phyloP scores from a whole-genome alignment of 2,329 filamentous ascomycete genomes.

The Lecanicillium sp. region DNA sequence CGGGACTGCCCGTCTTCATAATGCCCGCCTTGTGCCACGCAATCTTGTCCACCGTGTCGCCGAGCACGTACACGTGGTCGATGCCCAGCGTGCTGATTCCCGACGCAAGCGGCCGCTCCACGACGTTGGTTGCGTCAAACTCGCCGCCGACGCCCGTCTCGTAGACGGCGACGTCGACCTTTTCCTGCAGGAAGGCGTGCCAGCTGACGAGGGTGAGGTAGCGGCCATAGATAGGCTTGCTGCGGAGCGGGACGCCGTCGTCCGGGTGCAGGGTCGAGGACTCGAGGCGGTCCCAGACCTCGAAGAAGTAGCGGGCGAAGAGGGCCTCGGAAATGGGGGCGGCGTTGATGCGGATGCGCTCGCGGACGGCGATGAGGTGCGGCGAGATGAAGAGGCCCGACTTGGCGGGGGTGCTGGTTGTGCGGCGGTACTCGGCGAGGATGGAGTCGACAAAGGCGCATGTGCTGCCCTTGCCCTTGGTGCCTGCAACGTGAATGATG shows the following conservation, averaged over 20 bases:
- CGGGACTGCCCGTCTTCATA: conserved; percentile 53
- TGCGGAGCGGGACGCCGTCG: conserved; percentile 26
- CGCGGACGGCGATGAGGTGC: conserved; percentile 60
- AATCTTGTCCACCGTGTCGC: conserved; percentile 57
- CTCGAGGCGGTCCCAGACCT: conserved; percentile 56
- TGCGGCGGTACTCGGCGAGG: conserved; percentile 44
- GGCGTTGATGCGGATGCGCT: conserved; percentile 60
- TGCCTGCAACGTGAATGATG: conserved; percentile 64
- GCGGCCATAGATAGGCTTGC: conserved; percentile 52
- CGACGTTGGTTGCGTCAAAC: conserved; percentile 63
- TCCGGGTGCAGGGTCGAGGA: conserved; percentile 17
- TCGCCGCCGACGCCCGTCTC: conserved; percentile 65
- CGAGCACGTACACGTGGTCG: conserved; percentile 60
- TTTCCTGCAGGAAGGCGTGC: conserved; percentile 59
- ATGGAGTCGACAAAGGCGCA: conserved; percentile 63
- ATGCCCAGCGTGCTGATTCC: conserved; percentile 63
- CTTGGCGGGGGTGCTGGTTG: conserved; percentile 31
- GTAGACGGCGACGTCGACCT: conserved; percentile 56
- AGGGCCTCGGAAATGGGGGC: conserved; percentile 49
- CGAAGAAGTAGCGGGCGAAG: conserved; percentile 62
- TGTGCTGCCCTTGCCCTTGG: conserved; percentile 71
- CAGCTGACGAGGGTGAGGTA: conserved; percentile 61
- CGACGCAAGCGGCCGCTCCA: conserved; percentile 50
- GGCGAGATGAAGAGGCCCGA: conserved; percentile 64
- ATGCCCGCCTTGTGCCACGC: conserved; percentile 72